phyloP scores from a whole-genome alignment of 2,329 filamentous ascomycete genomes.

The Calonectria hawksworthii region DNA sequence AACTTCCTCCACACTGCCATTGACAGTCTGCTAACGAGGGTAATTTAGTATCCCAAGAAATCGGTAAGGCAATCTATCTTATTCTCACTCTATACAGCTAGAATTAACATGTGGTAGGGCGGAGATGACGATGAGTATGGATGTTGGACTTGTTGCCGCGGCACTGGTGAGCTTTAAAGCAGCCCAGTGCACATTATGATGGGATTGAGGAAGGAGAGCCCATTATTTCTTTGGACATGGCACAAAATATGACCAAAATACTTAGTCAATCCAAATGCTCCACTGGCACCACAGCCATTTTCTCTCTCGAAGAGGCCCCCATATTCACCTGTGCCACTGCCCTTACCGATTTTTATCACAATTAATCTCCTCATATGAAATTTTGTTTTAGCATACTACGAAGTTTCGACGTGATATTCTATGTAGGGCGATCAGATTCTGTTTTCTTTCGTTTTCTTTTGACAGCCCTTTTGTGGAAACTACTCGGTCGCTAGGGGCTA shows the following conservation, averaged over 20 bases:
- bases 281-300: not conserved
- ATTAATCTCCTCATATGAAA: not conserved
- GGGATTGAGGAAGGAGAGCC: not conserved
- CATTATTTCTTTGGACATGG: not conserved
- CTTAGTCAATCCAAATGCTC: not conserved
- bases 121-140: not conserved
- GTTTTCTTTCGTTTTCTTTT: not conserved
- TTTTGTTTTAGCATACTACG: not conserved
- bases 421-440: not conserved
- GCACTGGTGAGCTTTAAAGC: not conserved
- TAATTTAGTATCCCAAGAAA: not conserved
- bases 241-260: not conserved
- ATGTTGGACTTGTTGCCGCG: constrained; percentile 1
- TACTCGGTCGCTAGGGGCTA: no score
- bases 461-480: no score
- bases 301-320: not conserved
- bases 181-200: not conserved
- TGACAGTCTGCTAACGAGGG: not conserved
- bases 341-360: not conserved
- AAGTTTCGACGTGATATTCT: not conserved
- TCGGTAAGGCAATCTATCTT: not conserved
- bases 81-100: not conserved
- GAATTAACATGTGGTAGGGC: not conserved
- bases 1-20: not conserved
- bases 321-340: not conserved